Conservation (phyloP, 352 stramenopile species). For the Phytophthora lateralis region DNA sequence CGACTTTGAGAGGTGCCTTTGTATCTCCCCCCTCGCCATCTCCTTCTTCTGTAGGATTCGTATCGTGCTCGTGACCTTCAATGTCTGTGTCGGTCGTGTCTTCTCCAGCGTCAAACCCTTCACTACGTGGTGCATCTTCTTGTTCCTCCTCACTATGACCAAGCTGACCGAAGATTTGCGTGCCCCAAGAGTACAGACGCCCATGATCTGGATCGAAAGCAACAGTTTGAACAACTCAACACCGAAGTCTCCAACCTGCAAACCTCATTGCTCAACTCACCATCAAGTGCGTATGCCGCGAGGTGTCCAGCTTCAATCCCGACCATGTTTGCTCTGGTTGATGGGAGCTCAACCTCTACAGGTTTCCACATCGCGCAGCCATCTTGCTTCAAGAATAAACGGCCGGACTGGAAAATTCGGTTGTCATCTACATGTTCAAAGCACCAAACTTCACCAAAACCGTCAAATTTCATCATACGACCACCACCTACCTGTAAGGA, state of each 20-base stretch:
- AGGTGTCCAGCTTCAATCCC: slow-evolving; percentile 54
- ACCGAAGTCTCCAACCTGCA: background rate
- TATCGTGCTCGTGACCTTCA: background rate
- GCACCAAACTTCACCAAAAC: background rate
- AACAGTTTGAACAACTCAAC: background rate
- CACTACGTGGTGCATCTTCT: background rate
- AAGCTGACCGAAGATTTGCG: slow-evolving; percentile 59
- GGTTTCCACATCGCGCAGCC: slow-evolving; percentile 61
- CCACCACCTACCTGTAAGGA: slow-evolving; percentile 47
- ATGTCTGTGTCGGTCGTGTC: background rate
- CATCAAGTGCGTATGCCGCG: slow-evolving; percentile 62
- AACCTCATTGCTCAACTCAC: slow-evolving; percentile 20
- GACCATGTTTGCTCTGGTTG: slow-evolving; percentile 30
- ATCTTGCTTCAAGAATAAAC: slow-evolving; percentile 60
- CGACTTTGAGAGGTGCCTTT: background rate
- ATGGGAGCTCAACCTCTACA: slow-evolving; percentile 7
- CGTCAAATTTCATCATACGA: background rate
- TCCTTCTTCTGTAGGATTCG: background rate
- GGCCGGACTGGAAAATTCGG: slow-evolving; percentile 52
- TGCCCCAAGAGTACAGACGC: slow-evolving; percentile 62
- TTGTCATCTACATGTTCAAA: slow-evolving; percentile 32
- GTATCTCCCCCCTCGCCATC: slow-evolving; percentile 7
- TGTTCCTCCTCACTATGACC: slow-evolving; percentile 41
- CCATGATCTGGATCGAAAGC: slow-evolving; percentile 40
- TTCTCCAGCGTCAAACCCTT: slow-evolving; percentile 7